phyloP scores from a whole-genome alignment of 257 asterid genomes.

The Linderniella brevidens region DNA sequence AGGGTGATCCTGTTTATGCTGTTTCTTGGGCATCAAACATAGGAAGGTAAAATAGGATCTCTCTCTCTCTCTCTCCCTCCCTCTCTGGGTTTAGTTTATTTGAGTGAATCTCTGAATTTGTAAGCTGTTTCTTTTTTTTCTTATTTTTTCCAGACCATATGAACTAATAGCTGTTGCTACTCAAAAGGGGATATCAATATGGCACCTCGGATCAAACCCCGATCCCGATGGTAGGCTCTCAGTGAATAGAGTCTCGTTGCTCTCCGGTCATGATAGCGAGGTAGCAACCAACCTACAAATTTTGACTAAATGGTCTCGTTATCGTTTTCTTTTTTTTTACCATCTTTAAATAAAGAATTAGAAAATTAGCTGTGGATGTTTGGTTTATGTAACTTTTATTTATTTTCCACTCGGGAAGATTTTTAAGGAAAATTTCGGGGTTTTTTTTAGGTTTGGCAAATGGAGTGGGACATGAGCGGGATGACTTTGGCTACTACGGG shows the following conservation, averaged over 20 bases:
- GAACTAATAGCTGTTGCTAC: slow-evolving; percentile 84
- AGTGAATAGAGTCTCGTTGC: slow-evolving; percentile 43
- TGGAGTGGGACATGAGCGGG: slow-evolving; percentile 98
- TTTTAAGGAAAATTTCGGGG: neutral
- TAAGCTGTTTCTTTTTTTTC: neutral
- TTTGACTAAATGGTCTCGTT: neutral
- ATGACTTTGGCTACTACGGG: slow-evolving; percentile 85
- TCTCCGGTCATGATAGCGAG: slow-evolving; percentile 55
- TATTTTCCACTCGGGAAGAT: no score
- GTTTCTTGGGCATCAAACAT: slow-evolving; percentile 93
- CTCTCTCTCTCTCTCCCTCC: neutral
- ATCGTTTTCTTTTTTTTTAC: no score
- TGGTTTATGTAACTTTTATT: neutral
- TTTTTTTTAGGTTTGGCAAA: slow-evolving; percentile 53
- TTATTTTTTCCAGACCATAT: slow-evolving; percentile 48
- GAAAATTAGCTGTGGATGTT: neutral
- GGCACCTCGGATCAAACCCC: slow-evolving; percentile 79
- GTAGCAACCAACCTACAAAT: slow-evolving; percentile 19
- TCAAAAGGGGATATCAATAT: slow-evolving; percentile 61
- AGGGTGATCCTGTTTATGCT: slow-evolving; percentile 43
- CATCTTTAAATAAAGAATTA: no score
- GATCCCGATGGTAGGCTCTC: slow-evolving; percentile 67
- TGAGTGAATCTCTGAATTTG: neutral
- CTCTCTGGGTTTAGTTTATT: neutral
- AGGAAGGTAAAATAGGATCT: slow-evolving; percentile 39